Base-by-base conservation (phyloP, 2,329 filamentous ascomycete genomes). In the Penicillium sp. region DNA sequence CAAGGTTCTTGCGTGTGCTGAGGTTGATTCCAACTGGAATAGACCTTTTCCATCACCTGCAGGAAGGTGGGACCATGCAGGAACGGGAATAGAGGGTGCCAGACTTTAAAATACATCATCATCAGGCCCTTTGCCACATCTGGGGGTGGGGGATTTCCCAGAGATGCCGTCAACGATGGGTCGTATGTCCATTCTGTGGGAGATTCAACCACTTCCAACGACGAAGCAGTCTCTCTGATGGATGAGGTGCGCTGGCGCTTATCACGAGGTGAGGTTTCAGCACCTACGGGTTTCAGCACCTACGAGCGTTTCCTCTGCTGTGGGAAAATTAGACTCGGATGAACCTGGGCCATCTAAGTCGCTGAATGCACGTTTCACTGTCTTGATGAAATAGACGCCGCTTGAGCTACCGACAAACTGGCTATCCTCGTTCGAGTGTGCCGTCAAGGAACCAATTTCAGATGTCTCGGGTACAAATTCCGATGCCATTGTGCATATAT, bases 371-470 rank as follows among this genome's bases (percentile, higher is more conserved):
- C 76, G 75, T 41, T 78, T 78, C 54, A 83, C 81, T 1, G 81
- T 82, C 57, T 83, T 81, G 62, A 80, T 75, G 66, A 83, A 83
- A 67, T 78, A 83, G 44, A 82, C 78, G 4, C 81, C 81, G 40
- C 77, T 81, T 13, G 79, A 79, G 62, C 78, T 81, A 27, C 81
- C 81, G 31, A 82, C 78, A 63, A 82, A 83, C 52, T 81, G 75
- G 50, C 79, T 81, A 58, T 79, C 76, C 39, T 78, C 72, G 39
- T 74, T 74, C 4, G 74, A 72, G 46, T 76, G 71, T 21, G 76
- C 73, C 29, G 72, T 76, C 51, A 78, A 64, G 52, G 75, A 77
- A 46, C 76, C 76, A 45, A 77, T 75, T 63, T 78, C 75, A 41
- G 73, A 71, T 10, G 70, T 68, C 39, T 60, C 59, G 27, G 65